phyloP scores from a whole-genome alignment of 139 green algal genomes.

The Pycnococcus provasolii region DNA sequence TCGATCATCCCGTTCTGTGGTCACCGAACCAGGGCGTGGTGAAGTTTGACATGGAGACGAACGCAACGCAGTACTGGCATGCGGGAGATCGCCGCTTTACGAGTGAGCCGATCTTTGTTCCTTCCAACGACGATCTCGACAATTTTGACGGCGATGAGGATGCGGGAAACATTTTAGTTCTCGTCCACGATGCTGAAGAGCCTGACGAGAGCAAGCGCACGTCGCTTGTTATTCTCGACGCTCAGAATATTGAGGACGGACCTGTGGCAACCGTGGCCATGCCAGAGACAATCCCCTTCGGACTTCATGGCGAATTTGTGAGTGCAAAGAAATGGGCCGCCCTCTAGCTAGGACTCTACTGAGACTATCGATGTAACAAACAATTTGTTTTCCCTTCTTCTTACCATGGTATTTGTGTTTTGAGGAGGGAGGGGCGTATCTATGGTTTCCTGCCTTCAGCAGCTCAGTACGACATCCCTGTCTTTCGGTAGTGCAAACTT shows the following conservation, averaged over 20 bases:
- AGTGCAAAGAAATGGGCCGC: too few relatives aligned
- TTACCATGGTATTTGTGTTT: too few relatives aligned
- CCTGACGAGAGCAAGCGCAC: background rate
- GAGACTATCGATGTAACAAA: too few relatives aligned
- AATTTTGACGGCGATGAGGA: background rate
- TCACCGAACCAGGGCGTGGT: conserved; percentile 20
- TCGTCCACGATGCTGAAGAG: conserved; percentile 14
- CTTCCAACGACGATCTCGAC: background rate
- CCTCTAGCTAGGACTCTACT: too few relatives aligned
- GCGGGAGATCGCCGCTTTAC: conserved; percentile 11
- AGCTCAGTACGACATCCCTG: conserved; percentile 58
- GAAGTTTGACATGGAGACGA: background rate
- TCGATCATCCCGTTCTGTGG: conserved; percentile 11
- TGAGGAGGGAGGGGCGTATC: background rate
- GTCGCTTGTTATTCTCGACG: conserved; percentile 7
- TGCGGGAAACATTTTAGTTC: conserved; percentile 9
- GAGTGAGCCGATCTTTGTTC: conserved; percentile 14
- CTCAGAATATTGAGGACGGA: conserved; percentile 10
- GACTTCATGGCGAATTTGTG: too few relatives aligned
- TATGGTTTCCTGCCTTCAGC: background rate
- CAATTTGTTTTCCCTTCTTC: too few relatives aligned
- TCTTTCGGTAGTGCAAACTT: conserved; percentile 76
- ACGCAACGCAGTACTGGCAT: conserved; percentile 3
- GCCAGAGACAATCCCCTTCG: too few relatives aligned
- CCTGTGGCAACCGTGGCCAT: background rate